Base-by-base conservation (phyloP, 192 early-diverging fungal genomes). In the Glomus cerebriforme region DNA sequence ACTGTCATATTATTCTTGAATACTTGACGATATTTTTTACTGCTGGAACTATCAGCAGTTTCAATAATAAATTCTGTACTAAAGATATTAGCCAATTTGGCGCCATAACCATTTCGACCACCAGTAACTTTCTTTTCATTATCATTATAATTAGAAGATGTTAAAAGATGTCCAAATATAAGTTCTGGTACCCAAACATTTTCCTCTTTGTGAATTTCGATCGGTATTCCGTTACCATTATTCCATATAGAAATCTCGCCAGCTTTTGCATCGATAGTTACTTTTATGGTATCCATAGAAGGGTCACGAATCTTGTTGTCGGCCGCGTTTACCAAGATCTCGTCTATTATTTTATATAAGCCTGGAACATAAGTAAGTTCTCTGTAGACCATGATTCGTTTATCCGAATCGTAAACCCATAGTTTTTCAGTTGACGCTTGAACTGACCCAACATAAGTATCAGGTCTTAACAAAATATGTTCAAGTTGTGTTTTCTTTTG, bases 141-240 rank as follows among this genome's bases (percentile, higher is more conserved):
- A n/a, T n/a, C 98, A 82, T 99, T 91, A 82, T 99, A 99, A 87
- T 99, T 99, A 65, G 95, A 96, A 9, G 96, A 97, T 1, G 98
- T 99, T 34, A 99, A 86, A 37, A 99, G 85, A 79, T 98, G 96
- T 0, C 98, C 98, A 84, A 99, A 98, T 73, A 99, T 97, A 47
- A 99, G 89, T 78, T 99, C 98, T 0, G 98, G 98, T 5, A 99
- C n/a, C n/a, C n/a, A n/a, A n/a, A n/a, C n/a, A n/a, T n/a, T n/a
- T n/a, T n/a, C n/a, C n/a, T n/a, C n/a, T 63, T 92, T 88, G 81
- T 99, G 98, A 27, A 98, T 93, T 81, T 96, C 91, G 59, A 99
- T 88, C 0, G 98, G 98, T 71, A 99, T 98, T 27, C 98, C 98
- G 77, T 87, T 87, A 60, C 98, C 98, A 78, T 97, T 97, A 83